Conservation (phyloP, 495 filamentous ascomycete species). For the Saxophila tyrrhenica region DNA sequence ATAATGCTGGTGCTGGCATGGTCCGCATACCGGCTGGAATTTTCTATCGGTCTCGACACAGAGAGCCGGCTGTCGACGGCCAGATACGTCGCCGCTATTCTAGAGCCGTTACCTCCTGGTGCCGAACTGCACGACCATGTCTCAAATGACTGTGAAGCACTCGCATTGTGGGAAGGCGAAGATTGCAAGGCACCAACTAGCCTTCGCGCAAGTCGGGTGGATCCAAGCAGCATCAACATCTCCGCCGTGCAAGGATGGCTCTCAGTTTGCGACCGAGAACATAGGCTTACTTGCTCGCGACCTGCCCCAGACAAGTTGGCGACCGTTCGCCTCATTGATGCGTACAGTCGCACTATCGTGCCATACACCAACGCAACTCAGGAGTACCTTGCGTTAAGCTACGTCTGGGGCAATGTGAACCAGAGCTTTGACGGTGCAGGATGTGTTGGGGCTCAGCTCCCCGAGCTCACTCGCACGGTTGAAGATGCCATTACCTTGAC, state of each 20-base stretch:
- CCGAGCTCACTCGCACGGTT: not conserved
- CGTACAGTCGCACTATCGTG: not conserved
- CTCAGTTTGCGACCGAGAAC: not conserved
- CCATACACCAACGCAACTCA: not conserved
- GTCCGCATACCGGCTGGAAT: not conserved
- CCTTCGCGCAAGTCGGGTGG: not conserved
- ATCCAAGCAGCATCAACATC: not conserved
- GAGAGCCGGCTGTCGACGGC: not conserved
- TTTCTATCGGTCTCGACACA: not conserved
- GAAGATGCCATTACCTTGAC: constrained; percentile 4
- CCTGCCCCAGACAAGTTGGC: not conserved
- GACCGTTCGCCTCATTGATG: not conserved
- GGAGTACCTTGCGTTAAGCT: constrained; percentile 2
- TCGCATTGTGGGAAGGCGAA: not conserved
- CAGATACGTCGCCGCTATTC: not conserved
- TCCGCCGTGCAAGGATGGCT: not conserved
- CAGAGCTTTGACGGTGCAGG: not conserved
- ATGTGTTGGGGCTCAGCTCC: not conserved
- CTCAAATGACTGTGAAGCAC: not conserved
- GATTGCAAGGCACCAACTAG: not conserved
- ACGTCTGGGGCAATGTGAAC: constrained; percentile 1
- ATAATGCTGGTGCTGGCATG: not conserved
- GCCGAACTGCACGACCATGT: constrained; percentile 2
- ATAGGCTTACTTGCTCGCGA: not conserved
- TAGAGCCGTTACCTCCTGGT: not conserved